Conservation (phyloP, 2,329 filamentous ascomycete genomes). For the Pestalotiopsis sp. region DNA sequence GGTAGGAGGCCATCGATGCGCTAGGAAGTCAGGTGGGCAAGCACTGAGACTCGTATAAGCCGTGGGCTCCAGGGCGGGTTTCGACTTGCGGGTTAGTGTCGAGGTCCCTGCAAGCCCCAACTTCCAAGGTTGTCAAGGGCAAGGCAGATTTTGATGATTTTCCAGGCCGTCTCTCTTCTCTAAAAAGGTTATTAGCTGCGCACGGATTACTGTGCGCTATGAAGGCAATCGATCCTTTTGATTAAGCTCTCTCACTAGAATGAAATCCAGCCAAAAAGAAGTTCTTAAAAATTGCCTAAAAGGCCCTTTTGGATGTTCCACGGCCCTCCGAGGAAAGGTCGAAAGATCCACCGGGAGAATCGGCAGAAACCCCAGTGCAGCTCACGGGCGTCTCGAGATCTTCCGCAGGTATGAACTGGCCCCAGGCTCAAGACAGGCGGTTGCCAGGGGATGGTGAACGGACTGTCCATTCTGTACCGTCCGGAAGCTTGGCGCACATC, state of each 20-base stretch:
- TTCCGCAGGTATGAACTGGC: neutral
- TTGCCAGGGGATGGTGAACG: neutral
- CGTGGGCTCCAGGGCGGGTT: neutral
- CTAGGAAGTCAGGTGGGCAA: neutral
- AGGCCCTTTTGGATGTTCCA: neutral
- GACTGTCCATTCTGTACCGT: neutral
- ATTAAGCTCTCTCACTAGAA: neutral
- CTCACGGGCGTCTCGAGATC: constrained; percentile 1
- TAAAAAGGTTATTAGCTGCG: neutral
- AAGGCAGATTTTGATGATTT: neutral
- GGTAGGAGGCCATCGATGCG: neutral
- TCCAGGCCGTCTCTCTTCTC: too few species aligned
- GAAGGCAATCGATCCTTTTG: neutral
- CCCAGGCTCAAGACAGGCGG: neutral
- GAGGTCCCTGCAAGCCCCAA: neutral
- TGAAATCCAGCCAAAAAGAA: neutral
- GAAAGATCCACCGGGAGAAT: neutral
- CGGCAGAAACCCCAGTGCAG: neutral
- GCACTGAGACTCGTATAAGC: neutral
- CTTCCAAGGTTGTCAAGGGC: neutral
- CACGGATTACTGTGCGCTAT: neutral
- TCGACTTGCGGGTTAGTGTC: neutral
- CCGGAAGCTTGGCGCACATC: neutral
- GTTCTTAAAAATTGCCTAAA: neutral
- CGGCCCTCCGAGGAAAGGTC: neutral